Conservation (phyloP, 2,329 filamentous ascomycete species). For the Apiospora marii region DNA sequence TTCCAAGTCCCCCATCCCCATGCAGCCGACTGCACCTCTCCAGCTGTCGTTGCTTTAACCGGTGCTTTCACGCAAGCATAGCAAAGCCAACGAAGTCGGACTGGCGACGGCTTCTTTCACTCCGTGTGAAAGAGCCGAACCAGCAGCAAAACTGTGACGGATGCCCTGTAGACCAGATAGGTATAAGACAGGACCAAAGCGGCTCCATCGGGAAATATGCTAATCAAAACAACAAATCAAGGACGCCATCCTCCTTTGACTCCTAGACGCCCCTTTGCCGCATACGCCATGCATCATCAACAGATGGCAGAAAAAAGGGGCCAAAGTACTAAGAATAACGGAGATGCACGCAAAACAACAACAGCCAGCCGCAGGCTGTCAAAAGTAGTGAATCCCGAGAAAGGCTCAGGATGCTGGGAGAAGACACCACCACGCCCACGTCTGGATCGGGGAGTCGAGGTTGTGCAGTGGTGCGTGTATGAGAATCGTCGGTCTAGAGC, state of each 20-base stretch:
- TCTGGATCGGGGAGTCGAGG: conserved; percentile 26
- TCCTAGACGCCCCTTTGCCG: conserved; percentile 31
- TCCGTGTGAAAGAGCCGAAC: conserved; percentile 11
- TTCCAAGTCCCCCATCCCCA: conserved; percentile 18
- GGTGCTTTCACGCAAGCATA: not conserved
- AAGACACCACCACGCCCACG: conserved; percentile 28
- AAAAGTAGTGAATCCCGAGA: conserved; percentile 24
- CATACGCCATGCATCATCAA: conserved; percentile 31
- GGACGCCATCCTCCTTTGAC: conserved; percentile 34
- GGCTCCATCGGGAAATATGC: conserved; percentile 27
- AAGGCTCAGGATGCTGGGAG: conserved; percentile 24
- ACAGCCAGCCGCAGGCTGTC: conserved; percentile 32
- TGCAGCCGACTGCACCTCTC: conserved; percentile 13
- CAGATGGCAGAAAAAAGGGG: conserved; percentile 28
- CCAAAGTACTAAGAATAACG: conserved; percentile 30
- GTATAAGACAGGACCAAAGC: conserved; percentile 25
- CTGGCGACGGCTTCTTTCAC: conserved; percentile 12
- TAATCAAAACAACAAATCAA: conserved; percentile 27
- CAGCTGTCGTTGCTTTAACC: conserved; percentile 2
- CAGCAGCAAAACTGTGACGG: conserved; percentile 15
- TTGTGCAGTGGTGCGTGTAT: conserved; percentile 32
- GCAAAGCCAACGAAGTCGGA: conserved; percentile 14
- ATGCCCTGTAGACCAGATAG: conserved; percentile 17
- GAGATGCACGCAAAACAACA: conserved; percentile 34
- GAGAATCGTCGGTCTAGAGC: conserved; percentile 34